Evolutionary conservation across 306 rosid genomes (phyloP).

Genomic region (Cicer chorassanicum): DNA sequence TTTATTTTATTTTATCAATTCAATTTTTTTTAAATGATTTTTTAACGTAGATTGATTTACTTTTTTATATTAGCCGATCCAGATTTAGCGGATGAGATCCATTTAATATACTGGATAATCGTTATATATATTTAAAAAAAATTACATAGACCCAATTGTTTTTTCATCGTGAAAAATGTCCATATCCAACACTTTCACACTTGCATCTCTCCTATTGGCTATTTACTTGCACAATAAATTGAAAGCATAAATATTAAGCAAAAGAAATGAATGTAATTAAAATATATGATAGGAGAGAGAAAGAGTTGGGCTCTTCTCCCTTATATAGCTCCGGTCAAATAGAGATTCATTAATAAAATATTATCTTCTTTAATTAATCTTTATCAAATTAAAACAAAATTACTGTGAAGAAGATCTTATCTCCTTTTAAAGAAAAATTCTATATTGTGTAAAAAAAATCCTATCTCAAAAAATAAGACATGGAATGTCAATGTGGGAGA

Average conservation of each 20-base stretch:
- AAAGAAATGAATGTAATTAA: background rate
- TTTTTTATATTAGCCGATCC: slow-evolving; percentile 20
- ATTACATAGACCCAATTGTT: background rate
- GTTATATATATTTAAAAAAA: background rate
- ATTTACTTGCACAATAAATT: background rate
- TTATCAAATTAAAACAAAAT: no score
- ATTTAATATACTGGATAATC: slow-evolving; percentile 9
- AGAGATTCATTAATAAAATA: no score
- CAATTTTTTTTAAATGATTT: no score
- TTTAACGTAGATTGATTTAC: background rate
- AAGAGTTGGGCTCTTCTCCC: no score
- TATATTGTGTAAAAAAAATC: no score
- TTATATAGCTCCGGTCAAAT: background rate
- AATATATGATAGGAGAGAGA: no score
- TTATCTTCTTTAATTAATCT: no score
- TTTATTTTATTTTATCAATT: no score
- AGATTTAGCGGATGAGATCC: slow-evolving; percentile 30
- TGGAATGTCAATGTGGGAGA: background rate
- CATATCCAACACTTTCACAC: background rate
- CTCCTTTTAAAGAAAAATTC: no score
- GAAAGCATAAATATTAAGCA: background rate
- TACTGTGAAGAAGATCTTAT: no score
- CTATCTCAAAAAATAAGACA: background rate
- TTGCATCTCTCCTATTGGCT: background rate
- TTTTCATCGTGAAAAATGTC: background rate